Base-by-base conservation (phyloP, 2,329 filamentous ascomycete species). In the Dryadomyces quercivorus region DNA sequence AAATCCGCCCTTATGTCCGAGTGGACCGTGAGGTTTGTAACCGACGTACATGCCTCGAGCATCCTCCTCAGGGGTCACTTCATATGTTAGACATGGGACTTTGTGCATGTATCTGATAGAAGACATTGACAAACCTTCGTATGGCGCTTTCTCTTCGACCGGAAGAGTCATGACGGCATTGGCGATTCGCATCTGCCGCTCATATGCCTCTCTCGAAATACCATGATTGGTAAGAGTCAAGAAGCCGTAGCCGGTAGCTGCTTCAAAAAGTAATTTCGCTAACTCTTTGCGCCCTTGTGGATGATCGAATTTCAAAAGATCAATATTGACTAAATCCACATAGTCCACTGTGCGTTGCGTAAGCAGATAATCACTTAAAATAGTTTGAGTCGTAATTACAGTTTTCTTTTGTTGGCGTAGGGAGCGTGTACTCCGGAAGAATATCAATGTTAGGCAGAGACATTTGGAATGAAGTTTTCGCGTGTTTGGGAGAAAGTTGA, bases 181-280 rank as follows among this genome's bases (percentile, higher is more conserved):
- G 50, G 50, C 50, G 13, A 52, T 45, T 21, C 42, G 42, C 50
- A 52, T 52, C 50, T 52, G 50, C 13, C 50, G 50, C 21, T 31
- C 20, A n/a, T 46, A 52, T 6, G 26, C 45, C 42, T 52, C 50
- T 3, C 45, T 38, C 4, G 42, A 45, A 22, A 52, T 52, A 42
- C 50, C 50, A n/a, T 52, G 50, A 42, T 46, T 46, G 21, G 50
- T 46, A 3, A 52, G 40, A 15, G 50, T 52, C 18, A 52, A n/a
- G 31, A 52, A 52, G 15, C 50, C 50, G n/a, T 52, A 45, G 16
- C 42, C 50, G 8, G 50, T 46, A 15, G 42, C 40, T 10, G 50
- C 50, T 8, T 45, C 16, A 18, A 34, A 46, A 2, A 52, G 42
- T 16, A 20, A 6, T 13, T 46, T 5, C 8, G 50, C 42, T 21